phyloP scores from a whole-genome alignment of 495 filamentous ascomycete species.

The Terfezia claveryi region DNA sequence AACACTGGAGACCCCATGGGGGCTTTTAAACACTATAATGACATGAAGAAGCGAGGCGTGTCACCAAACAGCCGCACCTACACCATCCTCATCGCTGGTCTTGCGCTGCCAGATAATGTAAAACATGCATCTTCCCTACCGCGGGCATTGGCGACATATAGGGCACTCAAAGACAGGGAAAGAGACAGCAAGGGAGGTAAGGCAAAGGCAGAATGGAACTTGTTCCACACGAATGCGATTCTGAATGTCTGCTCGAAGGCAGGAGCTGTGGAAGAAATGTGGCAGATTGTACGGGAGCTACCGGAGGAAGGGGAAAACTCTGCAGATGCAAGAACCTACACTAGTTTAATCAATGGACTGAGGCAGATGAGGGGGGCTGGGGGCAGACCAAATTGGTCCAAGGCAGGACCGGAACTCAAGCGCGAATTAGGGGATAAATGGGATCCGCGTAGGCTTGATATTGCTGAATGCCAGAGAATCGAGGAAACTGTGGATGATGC shows the following conservation, averaged over 20 bases:
- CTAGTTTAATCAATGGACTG: conserved; percentile 49
- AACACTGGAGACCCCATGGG: not conserved
- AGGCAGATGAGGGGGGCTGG: conserved; percentile 6
- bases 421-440: conserved; percentile 7
- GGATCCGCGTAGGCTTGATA: conserved; percentile 21
- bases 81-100: conserved; percentile 60
- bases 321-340: conserved; percentile 52
- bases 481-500: conserved; percentile 29
- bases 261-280: conserved; percentile 49
- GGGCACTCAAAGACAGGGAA: conserved; percentile 34
- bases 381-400: not conserved
- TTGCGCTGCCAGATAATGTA: conserved; percentile 31
- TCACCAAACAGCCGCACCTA: conserved; percentile 55
- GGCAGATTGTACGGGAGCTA: conserved; percentile 42
- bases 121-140: conserved; percentile 25
- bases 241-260: conserved; percentile 54
- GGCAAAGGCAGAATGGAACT: conserved; percentile 37
- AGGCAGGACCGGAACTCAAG: not conserved
- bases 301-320: conserved; percentile 36
- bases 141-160: conserved; percentile 47
- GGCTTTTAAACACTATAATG: not conserved
- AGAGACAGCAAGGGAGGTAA: conserved; percentile 20
- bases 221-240: conserved; percentile 69
- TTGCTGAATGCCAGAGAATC: conserved; percentile 6
- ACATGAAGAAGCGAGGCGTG: conserved; percentile 88